Evolutionary conservation across 169 alveolate genomes (phyloP), one percentile per base, ranked within the genome.

Genomic region (Hepatocystis sp.): DNA sequence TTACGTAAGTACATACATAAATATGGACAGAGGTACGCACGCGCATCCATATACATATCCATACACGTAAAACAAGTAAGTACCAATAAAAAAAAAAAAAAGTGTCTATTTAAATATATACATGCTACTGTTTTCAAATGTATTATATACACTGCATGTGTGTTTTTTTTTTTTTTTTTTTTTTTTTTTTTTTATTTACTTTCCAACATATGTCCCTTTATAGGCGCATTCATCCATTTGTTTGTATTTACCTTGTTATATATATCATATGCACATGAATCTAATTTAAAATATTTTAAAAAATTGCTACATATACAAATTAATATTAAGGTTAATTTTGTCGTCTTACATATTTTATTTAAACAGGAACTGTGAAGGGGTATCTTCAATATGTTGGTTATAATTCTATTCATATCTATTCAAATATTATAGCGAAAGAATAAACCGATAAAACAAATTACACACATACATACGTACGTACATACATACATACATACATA

Each of bases 251-350:
- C 36, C 25, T 71, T 71, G 52, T 52, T 55, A 27, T 40, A 71
- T 49, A 71, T 56, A 51, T 56, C 78, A 36, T 58, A 64, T 0
- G 86, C 71, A 19, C 42, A 60, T 21, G 64, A 40, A 25, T 71
- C 76, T 3, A 71, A 46, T 36, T 56, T 71, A 7, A 56, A 61
- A 23, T 55, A 58, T 27, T 63, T 71, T 51, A 71, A 49, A 21
- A 71, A 47, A 11, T 56, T 71, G 27, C 66, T 71, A 49, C 86
- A 32, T 56, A 71, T 71, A 30, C 86, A 58, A 71, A 71, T 71
- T 51, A 71, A 58, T 42, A 71, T 71, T 32, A 71, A 40, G 51
- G 86, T 25, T 44, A 71, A 36, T 53, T 71, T 71, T 0, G 86
- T 71, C 13, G 71, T 71, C 58, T 63, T 56, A 49, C 86, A 71